phyloP scores from a whole-genome alignment of 2,329 filamentous ascomycete genomes.

The Cordyceps fumosorosea region DNA sequence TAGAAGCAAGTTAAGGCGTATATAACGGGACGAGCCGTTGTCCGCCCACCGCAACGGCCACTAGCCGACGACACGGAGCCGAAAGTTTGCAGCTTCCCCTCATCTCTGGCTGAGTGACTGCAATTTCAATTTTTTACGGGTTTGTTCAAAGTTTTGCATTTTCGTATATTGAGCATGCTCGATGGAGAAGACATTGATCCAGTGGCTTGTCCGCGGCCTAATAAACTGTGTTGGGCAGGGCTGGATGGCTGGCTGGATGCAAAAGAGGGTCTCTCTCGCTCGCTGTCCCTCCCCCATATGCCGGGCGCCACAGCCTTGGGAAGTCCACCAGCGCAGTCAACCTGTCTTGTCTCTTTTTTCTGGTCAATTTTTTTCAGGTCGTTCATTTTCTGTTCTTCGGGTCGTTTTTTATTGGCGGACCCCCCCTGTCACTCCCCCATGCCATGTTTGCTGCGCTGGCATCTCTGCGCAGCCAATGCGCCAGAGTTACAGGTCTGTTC shows the following conservation, averaged over 20 bases:
- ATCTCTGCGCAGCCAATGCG: background rate
- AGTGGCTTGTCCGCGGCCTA: background rate
- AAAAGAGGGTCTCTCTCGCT: background rate
- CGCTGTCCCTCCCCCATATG: background rate
- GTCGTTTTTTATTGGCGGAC: background rate
- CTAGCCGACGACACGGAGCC: background rate
- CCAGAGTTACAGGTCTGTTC: background rate
- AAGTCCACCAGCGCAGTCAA: background rate
- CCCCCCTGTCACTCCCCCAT: background rate
- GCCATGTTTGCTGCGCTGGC: slow-evolving; percentile 7
- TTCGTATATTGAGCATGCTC: no score
- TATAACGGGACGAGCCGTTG: background rate
- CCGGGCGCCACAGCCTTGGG: background rate
- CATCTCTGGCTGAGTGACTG: no score
- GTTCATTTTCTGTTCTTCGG: background rate
- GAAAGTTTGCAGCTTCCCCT: no score
- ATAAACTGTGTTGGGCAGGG: background rate
- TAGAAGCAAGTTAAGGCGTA: background rate
- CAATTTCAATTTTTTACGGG: no score
- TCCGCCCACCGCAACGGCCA: background rate
- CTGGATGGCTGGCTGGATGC: background rate
- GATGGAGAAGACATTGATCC: no score
- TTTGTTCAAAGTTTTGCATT: no score
- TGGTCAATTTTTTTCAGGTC: background rate
- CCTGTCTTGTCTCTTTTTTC: background rate